These are phyloP conservation scores for Ceratocystis cacaofunesta DNA, from an alignment of 2,329 filamentous ascomycete species.

Conservation along the genomic window DNA sequence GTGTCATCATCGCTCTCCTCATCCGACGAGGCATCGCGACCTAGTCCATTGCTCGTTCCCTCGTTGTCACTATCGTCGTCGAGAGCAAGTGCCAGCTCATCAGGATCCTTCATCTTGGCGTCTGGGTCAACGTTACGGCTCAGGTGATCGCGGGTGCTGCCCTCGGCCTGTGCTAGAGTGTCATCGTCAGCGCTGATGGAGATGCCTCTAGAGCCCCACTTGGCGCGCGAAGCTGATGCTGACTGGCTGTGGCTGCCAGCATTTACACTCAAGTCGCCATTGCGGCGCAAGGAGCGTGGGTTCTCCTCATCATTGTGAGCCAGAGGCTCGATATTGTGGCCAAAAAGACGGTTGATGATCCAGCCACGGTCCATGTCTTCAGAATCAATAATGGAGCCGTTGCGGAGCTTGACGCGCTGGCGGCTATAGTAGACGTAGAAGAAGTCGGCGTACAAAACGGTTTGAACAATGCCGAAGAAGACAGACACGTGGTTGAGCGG, in stretches of 20 bases:
- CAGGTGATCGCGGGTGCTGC: conserved; percentile 30
- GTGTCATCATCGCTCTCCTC: conserved; percentile 15
- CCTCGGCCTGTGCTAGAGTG: conserved; percentile 35
- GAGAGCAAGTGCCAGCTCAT: conserved; percentile 46
- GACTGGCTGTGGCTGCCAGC: conserved; percentile 2
- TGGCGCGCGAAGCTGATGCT: conserved; percentile 26
- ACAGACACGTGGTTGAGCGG: conserved; percentile 58
- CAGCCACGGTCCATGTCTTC: conserved; percentile 79
- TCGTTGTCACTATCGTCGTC: conserved; percentile 29
- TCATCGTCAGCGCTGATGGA: conserved; percentile 52
- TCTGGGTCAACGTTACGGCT: conserved; percentile 41
- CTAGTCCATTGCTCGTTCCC: not conserved
- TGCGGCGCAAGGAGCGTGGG: conserved; percentile 24
- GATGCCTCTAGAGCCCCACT: conserved; percentile 51
- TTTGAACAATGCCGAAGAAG: conserved; percentile 80
- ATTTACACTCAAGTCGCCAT: conserved; percentile 19
- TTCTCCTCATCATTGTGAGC: conserved; percentile 46
- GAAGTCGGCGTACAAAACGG: conserved; percentile 80
- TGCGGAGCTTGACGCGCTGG: conserved; percentile 83
- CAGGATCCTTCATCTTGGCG: conserved; percentile 51
- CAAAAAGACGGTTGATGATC: conserved; percentile 66
- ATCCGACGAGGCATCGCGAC: conserved; percentile 10
- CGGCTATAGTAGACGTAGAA: conserved; percentile 93
- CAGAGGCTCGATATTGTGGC: conserved; percentile 34
- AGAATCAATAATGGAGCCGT: conserved; percentile 74